Base-by-base conservation (phyloP, 768 basidiomycete species). In the Mycena vitilis region DNA sequence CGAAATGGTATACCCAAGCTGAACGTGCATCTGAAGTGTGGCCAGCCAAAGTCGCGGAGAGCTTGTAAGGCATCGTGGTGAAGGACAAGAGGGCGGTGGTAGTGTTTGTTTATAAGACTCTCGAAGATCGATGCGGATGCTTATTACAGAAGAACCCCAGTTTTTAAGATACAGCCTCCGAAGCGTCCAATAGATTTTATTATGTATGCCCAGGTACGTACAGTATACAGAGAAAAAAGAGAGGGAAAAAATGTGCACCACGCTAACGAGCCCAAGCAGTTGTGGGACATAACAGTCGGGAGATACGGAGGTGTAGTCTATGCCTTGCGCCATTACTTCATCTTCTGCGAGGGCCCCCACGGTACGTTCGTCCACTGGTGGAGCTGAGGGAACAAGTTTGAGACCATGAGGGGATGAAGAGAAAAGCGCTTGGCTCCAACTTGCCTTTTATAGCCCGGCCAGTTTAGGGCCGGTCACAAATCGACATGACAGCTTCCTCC, bases 271-370 rank as follows among this genome's bases (percentile, higher is more conserved):
- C 92, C 91, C 90, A 85, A 83, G 76, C 81, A 75, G 83, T 84
- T 83, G 87, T 87, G 73, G 73, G 71, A 77, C 65, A 78, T 81
- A 84, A 84, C 83, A 80, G 82, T 78, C 86, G 89, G 91, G 89
- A 91, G 92, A 94, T 94, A 94, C 92, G 89, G 91, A 89, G 91
- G 91, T 88, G 86, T 87, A 89, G 82, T 85, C 86, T 91, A 93
- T 92, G 91, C 91, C 89, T 77, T 91, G 92, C 92, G 86, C 92
- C 90, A 88, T 89, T 90, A 91, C 75, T 93, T 89, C 89, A 91
- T 93, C 91, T 93, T 90, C 92, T 92, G 92, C 91, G 91, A 92
- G 90, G 85, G 73, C 91, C 91, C 71, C 82, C 85, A 78, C 75
- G 76, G 78, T 73, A 66, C 72, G 70, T 71, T 78, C 84, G 77